Percentiles rank a stretch among this genome's conserved stretches.
phyloP scores from a whole-genome alignment of 106 monocot genomes.

The Dendrobium chrysotoxum region DNA sequence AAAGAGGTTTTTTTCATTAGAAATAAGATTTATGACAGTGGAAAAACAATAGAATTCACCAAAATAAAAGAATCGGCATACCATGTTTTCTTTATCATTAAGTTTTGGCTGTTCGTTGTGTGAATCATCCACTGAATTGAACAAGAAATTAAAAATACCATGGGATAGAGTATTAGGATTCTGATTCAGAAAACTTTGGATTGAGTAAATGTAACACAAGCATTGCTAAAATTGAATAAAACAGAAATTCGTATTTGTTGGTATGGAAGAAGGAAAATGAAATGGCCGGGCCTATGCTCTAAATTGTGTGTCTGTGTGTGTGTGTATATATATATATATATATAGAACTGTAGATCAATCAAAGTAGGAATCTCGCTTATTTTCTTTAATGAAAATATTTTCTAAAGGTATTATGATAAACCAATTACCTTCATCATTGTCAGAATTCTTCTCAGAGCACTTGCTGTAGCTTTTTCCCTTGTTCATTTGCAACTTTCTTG shows the following conservation, averaged over 20 bases:
- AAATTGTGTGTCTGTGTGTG: too few species aligned
- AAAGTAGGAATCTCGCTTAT: background rate
- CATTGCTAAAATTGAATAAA: too few species aligned
- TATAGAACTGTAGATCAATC: too few species aligned
- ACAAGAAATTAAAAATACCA: background rate
- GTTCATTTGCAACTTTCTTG: slow-evolving; percentile 17
- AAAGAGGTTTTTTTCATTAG: background rate
- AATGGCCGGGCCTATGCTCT: too few species aligned
- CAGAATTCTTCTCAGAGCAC: slow-evolving; percentile 9
- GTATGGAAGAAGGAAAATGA: too few species aligned
- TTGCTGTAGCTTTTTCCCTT: slow-evolving; percentile 10
- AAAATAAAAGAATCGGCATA: background rate
- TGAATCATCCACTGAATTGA: background rate
- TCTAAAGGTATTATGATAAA: background rate
- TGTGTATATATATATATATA: too few species aligned
- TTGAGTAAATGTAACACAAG: background rate
- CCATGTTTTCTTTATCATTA: slow-evolving; percentile 1
- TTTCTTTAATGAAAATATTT: background rate
- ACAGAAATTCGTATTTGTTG: too few species aligned
- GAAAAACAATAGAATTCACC: background rate
- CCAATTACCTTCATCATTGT: slow-evolving; percentile 24
- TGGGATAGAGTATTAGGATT: background rate
- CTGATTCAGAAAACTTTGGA: background rate
- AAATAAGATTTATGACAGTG: background rate
- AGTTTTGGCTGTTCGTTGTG: background rate